phyloP scores from a whole-genome alignment of 2,329 filamentous ascomycete genomes.

The Plectosphaerella plurivora region DNA sequence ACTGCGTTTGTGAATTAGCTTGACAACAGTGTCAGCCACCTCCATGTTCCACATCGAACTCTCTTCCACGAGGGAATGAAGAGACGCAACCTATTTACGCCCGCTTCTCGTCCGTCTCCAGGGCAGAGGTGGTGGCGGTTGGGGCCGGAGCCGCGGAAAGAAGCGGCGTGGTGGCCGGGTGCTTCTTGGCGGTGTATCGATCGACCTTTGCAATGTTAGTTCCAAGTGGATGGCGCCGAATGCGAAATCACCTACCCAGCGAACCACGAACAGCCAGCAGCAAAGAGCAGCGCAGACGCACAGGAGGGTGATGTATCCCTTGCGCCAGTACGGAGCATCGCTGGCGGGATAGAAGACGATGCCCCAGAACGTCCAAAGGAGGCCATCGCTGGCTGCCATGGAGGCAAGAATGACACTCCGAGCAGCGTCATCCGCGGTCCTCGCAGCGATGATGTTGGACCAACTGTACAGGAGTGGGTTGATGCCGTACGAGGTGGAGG shows the following conservation, averaged over 20 bases:
- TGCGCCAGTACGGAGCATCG: slow-evolving; percentile 35
- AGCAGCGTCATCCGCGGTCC: slow-evolving; percentile 30
- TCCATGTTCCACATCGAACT: too few relatives aligned
- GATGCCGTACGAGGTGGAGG: slow-evolving; percentile 17
- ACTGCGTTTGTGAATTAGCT: too few relatives aligned
- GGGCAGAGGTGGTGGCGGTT: too few relatives aligned
- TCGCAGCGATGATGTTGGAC: slow-evolving; percentile 16
- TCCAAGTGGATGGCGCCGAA: neutral
- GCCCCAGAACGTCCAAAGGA: slow-evolving; percentile 40
- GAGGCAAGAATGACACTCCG: slow-evolving; percentile 32
- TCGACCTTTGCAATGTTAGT: neutral
- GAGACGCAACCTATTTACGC: too few relatives aligned
- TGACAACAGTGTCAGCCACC: too few relatives aligned
- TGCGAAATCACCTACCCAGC: neutral
- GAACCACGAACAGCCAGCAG: neutral
- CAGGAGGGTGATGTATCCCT: slow-evolving; percentile 19
- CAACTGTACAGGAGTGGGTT: slow-evolving; percentile 20
- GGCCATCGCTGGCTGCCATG: slow-evolving; percentile 33
- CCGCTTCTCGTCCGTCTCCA: too few relatives aligned
- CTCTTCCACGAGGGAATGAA: too few relatives aligned
- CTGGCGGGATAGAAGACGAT: slow-evolving; percentile 34
- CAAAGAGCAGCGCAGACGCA: neutral
- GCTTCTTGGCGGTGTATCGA: neutral
- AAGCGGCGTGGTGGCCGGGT: neutral
- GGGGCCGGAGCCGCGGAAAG: neutral